These are phyloP conservation scores for Cardamine occulta DNA, from an alignment of 345 rosid species.

Conservation along the genomic window DNA sequence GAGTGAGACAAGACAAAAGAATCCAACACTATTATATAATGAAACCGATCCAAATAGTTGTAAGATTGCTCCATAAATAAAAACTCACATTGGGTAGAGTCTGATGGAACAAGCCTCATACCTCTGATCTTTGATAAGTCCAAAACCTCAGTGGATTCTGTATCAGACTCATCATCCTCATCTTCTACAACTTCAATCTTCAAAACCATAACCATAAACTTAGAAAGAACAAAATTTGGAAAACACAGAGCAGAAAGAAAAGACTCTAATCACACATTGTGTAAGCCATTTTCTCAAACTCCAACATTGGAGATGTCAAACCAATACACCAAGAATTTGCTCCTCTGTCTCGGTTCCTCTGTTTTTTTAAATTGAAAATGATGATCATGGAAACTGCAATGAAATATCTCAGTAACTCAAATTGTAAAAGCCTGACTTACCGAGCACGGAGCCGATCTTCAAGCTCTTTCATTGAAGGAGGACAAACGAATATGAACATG, in stretches of 20 bases:
- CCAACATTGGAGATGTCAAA: no score
- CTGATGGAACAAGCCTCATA: conserved; percentile 56
- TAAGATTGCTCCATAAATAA: conserved; percentile 2
- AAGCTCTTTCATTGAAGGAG: conserved; percentile 82
- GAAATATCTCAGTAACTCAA: conserved; percentile 10
- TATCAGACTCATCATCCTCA: no score
- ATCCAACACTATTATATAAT: neutral
- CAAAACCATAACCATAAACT: conserved; percentile 5
- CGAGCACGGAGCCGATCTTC: conserved; percentile 85
- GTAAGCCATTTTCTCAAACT: neutral
- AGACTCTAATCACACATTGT: neutral
- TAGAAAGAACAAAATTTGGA: neutral
- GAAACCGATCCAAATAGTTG: neutral
- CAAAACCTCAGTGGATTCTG: no score
- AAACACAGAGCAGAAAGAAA: neutral
- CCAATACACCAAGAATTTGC: no score
- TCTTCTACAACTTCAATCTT: conserved; percentile 81
- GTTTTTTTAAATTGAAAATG: neutral
- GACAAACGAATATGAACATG: conserved; percentile 72
- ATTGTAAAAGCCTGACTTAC: conserved; percentile 41
- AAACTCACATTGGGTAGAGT: conserved; percentile 67
- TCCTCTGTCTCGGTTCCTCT: conserved; percentile 22
- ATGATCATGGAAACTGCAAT: neutral
- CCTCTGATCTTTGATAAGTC: no score
- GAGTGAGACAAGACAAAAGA: conserved; percentile 27